Evolutionary conservation across 306 rosid genomes (phyloP).

Genomic region (Morella rubra): DNA sequence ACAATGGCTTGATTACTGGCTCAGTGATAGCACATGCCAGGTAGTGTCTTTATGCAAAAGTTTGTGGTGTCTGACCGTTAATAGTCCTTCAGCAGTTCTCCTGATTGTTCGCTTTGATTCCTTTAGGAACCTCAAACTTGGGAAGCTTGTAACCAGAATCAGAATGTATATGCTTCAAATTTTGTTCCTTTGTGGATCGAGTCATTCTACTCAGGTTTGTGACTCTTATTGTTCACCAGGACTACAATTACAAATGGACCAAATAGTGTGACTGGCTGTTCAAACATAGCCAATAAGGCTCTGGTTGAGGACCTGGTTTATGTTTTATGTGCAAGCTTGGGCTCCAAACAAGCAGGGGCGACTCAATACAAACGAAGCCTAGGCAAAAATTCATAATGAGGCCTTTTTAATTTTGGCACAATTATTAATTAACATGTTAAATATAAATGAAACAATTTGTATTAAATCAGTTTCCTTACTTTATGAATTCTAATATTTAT

Average conservation of each 20-base stretch:
- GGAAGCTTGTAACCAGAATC: conserved; percentile 65
- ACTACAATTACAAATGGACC: not conserved
- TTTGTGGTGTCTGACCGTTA: conserved; percentile 12
- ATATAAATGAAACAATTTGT: too few relatives aligned
- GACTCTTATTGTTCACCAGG: conserved; percentile 11
- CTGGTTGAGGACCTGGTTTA: not conserved
- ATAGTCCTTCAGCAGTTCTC: conserved; percentile 12
- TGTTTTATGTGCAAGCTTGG: conserved; percentile 7
- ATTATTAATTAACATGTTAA: too few relatives aligned
- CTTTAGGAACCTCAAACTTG: conserved; percentile 52
- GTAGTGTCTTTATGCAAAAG: conserved; percentile 24
- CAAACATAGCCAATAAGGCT: not conserved
- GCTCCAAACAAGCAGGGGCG: not conserved
- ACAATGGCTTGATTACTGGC: conserved; percentile 95
- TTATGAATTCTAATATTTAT: too few relatives aligned
- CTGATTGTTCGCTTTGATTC: conserved; percentile 27
- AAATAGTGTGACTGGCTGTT: conserved; percentile 3
- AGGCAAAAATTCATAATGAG: too few relatives aligned
- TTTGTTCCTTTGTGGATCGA: conserved; percentile 86
- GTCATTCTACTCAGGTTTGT: conserved; percentile 73
- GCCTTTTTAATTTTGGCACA: too few relatives aligned
- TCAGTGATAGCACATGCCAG: conserved; percentile 37
- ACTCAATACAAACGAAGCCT: too few relatives aligned
- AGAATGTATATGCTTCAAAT: conserved; percentile 72
- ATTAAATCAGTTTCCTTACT: too few relatives aligned